Conservation (phyloP, 495 filamentous ascomycete genomes). For the Penicillium flavigenum region DNA sequence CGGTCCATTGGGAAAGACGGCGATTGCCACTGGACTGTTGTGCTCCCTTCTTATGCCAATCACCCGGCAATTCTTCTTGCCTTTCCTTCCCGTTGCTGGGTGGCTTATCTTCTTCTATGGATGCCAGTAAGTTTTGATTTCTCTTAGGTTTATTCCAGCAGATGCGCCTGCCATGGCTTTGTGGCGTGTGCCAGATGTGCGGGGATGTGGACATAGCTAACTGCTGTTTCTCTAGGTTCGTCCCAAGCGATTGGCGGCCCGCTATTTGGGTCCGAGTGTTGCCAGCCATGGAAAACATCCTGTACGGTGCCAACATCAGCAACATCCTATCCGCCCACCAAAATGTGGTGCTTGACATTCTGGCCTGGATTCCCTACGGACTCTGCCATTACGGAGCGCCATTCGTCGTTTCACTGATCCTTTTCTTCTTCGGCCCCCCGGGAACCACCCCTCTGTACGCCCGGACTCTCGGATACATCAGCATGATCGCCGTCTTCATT, state of each 20-base stretch:
- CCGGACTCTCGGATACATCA: constrained; percentile 87
- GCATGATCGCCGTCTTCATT: constrained; percentile 77
- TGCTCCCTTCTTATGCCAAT: constrained; percentile 76
- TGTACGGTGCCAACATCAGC: constrained; percentile 94
- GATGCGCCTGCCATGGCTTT: constrained; percentile 5
- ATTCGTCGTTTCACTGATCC: constrained; percentile 65
- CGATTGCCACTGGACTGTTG: constrained; percentile 62
- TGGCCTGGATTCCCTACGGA: constrained; percentile 94
- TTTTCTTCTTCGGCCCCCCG: constrained; percentile 86
- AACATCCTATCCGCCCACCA: constrained; percentile 91
- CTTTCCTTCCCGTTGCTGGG: constrained; percentile 76
- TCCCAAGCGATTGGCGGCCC: constrained; percentile 79
- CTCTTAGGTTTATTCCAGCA: constrained; percentile 4
- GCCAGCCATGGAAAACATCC: constrained; percentile 92
- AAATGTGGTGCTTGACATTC: constrained; percentile 72
- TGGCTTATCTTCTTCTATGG: constrained; percentile 89
- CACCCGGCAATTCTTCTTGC: constrained; percentile 87
- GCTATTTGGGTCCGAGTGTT: constrained; percentile 93
- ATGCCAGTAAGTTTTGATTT: constrained; percentile 68
- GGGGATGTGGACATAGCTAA: constrained; percentile 17
- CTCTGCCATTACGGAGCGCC: constrained; percentile 84
- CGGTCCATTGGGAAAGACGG: constrained; percentile 68
- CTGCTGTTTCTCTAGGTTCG: constrained; percentile 57
- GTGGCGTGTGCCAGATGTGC: constrained; percentile 6
- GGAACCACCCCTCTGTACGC: constrained; percentile 83